Base-by-base conservation (phyloP, 2,329 filamentous ascomycete genomes). In the Hypoxylon sp. region DNA sequence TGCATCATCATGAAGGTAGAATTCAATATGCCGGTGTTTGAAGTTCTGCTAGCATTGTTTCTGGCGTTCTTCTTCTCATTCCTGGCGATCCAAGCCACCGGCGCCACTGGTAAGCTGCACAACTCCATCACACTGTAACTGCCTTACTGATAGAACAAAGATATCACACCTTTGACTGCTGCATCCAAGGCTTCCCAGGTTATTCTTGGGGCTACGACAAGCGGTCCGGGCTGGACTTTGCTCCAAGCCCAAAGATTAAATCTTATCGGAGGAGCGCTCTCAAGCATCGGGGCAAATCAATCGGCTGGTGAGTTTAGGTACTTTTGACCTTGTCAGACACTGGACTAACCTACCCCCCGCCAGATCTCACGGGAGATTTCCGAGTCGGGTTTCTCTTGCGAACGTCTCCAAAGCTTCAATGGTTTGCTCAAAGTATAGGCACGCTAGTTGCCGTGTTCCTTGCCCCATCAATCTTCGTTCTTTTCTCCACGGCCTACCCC, bases 111-210 rank as follows among this genome's bases (percentile, higher is more conserved):
- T 44, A 44, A 44, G 40, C 40, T 22, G n/a, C 7, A 20, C 40
- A 1, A 22, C 10, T 22, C 17, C 40, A 10, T 20, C 7, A 7
- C 17, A 20, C 17, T 7, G 17, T 73, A 76, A 82, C 30, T 84
- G 85, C 11, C 6, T 42, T 22, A 2, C 22, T 46, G 5, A 57
- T 14, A 31, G 20, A 31, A 11, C 25, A 82, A 79, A 27, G 85
- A 86, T 71, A 83, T 85, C 69, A 86, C 84, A 0, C 85, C 85
- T 3, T 77, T 86, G 14, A 86, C 84, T 13, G 84, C 85, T 6
- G 83, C 83, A 4, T 84, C 84, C 44, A 87, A 87, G 72, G 85
- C 84, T 14, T 85, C 84, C 3, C 85, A 87, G 72, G 82, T 86
- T 70, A 80, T 86, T 42, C 82, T 86, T 54, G 84, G 85, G 61